Evolutionary conservation across 768 basidiomycete genomes (phyloP).

Genomic region (Phlebiopsis gigantea): DNA sequence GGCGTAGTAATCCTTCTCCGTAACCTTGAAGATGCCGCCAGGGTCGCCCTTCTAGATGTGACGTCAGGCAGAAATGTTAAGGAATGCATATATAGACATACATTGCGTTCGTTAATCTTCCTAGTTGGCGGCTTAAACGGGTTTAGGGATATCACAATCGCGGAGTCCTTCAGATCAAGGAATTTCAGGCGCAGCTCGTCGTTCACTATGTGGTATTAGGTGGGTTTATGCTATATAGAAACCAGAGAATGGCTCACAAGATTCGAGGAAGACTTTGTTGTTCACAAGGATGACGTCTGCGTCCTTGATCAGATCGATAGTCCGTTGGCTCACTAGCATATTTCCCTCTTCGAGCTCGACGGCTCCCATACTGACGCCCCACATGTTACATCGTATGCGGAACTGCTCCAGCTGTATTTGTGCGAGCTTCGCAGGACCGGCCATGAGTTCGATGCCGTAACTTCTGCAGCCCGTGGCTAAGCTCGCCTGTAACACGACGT

Average conservation of each 20-base stretch:
- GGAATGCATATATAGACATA: conserved; percentile 27
- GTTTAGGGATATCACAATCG: conserved; percentile 81
- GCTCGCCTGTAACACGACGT: conserved; percentile 51
- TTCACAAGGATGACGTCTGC: conserved; percentile 93
- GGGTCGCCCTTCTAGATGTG: conserved; percentile 63
- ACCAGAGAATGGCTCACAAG: conserved; percentile 45
- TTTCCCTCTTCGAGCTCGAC: conserved; percentile 82
- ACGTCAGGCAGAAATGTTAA: background rate
- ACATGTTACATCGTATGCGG: conserved; percentile 77
- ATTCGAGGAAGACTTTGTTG: conserved; percentile 78
- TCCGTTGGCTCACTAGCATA: conserved; percentile 66
- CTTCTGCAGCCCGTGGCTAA: conserved; percentile 46
- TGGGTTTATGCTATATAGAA: background rate
- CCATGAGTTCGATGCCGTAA: conserved; percentile 69
- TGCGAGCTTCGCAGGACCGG: conserved; percentile 77
- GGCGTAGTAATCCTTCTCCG: conserved; percentile 58
- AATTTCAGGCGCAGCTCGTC: conserved; percentile 84
- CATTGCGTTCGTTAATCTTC: conserved; percentile 80
- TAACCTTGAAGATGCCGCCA: conserved; percentile 75
- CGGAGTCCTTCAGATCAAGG: conserved; percentile 90
- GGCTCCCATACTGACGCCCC: conserved; percentile 75
- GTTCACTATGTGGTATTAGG: conserved; percentile 55
- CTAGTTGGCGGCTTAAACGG: conserved; percentile 75
- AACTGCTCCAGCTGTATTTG: conserved; percentile 70
- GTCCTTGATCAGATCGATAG: conserved; percentile 63